These are phyloP conservation scores for Rutidosis leptorrhynchoides DNA, from an alignment of 129 eudicot genomes.

Conservation along the genomic window DNA sequence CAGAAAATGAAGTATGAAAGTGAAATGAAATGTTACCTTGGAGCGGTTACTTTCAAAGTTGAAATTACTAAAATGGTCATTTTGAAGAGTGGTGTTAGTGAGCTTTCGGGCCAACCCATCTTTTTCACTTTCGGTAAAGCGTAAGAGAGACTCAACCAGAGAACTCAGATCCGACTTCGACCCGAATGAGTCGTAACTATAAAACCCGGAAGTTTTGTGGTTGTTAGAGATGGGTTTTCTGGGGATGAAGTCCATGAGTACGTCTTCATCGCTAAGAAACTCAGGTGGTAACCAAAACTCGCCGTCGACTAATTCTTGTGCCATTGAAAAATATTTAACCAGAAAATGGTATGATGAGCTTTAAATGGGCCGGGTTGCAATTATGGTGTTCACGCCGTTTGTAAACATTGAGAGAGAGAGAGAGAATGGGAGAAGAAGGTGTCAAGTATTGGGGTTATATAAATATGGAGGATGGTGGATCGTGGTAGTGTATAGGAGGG, in stretches of 20 bases:
- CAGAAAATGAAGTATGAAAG: neutral
- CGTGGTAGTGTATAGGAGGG: slow-evolving; percentile 25
- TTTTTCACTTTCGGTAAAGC: slow-evolving; percentile 72
- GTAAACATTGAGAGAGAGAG: slow-evolving; percentile 22
- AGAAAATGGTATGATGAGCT: neutral
- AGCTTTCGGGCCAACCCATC: slow-evolving; percentile 51
- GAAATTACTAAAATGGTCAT: slow-evolving; percentile 33
- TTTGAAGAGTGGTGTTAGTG: slow-evolving; percentile 29
- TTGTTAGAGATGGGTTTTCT: neutral
- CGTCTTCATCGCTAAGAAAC: slow-evolving; percentile 74
- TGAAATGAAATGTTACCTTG: slow-evolving; percentile 33
- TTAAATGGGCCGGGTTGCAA: slow-evolving; percentile 24
- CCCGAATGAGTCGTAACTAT: slow-evolving; percentile 33
- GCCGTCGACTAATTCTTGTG: slow-evolving; percentile 53
- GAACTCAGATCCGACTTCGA: slow-evolving; percentile 61
- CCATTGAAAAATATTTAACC: slow-evolving; percentile 32
- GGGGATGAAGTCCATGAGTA: slow-evolving; percentile 37
- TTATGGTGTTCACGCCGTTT: slow-evolving; percentile 32
- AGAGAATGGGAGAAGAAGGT: slow-evolving; percentile 20
- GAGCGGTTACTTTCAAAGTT: slow-evolving; percentile 22
- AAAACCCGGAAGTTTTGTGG: neutral
- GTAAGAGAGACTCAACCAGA: slow-evolving; percentile 58
- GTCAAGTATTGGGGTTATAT: slow-evolving; percentile 32
- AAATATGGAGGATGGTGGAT: slow-evolving; percentile 17
- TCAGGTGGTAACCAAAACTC: slow-evolving; percentile 91